Conservation (phyloP, 1,139 yeast genomes). For the Dujonia santamariae region DNA sequence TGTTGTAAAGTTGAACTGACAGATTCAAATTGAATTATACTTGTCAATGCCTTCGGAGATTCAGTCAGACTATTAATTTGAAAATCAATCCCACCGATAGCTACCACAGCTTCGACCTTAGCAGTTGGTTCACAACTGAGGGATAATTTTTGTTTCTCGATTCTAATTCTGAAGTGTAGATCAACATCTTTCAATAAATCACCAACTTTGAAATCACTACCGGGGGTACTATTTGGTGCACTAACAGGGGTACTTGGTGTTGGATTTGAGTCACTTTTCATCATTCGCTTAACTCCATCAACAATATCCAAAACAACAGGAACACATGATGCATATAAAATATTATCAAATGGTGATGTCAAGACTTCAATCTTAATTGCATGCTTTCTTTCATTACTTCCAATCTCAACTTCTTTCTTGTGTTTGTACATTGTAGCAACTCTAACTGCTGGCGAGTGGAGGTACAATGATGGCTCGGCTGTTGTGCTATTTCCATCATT, state of each 20-base stretch:
- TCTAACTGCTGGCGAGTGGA: constrained; percentile 77
- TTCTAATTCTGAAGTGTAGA: constrained; percentile 57
- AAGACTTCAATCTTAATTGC: constrained; percentile 50
- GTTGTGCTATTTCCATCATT: constrained; percentile 39
- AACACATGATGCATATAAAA: constrained; percentile 68
- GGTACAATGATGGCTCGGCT: constrained; percentile 52
- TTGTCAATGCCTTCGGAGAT: constrained; percentile 36
- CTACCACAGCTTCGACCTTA: constrained; percentile 82
- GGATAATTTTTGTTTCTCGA: constrained; percentile 71
- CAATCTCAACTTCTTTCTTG: constrained; percentile 14
- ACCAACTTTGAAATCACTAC: constrained; percentile 27
- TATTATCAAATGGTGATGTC: constrained; percentile 73
- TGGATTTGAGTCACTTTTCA: constrained; percentile 18
- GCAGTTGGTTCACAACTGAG: constrained; percentile 93
- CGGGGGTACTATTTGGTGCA: constrained; percentile 1
- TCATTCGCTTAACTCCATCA: constrained; percentile 41
- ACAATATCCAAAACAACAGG: constrained; percentile 69
- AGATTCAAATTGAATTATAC: constrained; percentile 46
- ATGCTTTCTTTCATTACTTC: constrained; percentile 31
- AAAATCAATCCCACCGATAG: constrained; percentile 60
- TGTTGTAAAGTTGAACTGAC: constrained; percentile 79
- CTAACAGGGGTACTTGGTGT: constrained; percentile 11
- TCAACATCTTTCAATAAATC: constrained; percentile 52
- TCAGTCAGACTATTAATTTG: constrained; percentile 54
- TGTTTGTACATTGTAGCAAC: constrained; percentile 41